Base-by-base conservation (phyloP, 2,329 filamentous ascomycete genomes). In the Diaporthe aspalathi region DNA sequence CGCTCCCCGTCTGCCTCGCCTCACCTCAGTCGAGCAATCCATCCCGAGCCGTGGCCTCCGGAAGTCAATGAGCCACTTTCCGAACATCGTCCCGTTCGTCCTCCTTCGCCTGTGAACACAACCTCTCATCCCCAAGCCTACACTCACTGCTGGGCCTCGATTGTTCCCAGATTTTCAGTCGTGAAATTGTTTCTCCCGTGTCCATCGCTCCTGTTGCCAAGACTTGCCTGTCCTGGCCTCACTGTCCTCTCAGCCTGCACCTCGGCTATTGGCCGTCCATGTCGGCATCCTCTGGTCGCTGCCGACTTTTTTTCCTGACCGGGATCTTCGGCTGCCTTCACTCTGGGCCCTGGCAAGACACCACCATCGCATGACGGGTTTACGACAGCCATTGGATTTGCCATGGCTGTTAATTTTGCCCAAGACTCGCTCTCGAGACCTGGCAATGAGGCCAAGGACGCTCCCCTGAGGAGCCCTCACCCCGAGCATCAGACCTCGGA, bases 231-330 rank as follows among this genome's bases (percentile, higher is more conserved):
- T 47, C 22, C 45, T 38, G n/a, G 47, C 35, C 54, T 68, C 47
- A 50, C 67, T 53, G 45, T 60, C 67, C 29, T 68, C 49, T 66
- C 63, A 14, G 56, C 65, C 49, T 70, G 29, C 67, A 54, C 45
- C 24, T 70, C 56, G 22, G 24, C 27, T 67, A 32, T 52, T 43
- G 50, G 22, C 45, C 45, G 66, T 49, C 35, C 29, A 54, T 60
- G 57, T 69, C 53, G 43, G 38, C 29, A 38, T 52, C 24, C 24
- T 14, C 22, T 60, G 27, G 56, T 40, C 53, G 53, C 50, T 11
- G 53, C 57, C 65, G 24, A 50, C 43, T 40, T 56, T 56, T 57
- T 52, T 49, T 12, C 53, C 54, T 8, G 27, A 50, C 72, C 72
- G 69, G 69, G 45, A 62, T 49, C 57, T 38, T 70, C 71, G 71